Evolutionary conservation across 2,329 filamentous ascomycete species (phyloP), one percentile per base, ranked within the genome.

Genomic region (Fusarium graminum): DNA sequence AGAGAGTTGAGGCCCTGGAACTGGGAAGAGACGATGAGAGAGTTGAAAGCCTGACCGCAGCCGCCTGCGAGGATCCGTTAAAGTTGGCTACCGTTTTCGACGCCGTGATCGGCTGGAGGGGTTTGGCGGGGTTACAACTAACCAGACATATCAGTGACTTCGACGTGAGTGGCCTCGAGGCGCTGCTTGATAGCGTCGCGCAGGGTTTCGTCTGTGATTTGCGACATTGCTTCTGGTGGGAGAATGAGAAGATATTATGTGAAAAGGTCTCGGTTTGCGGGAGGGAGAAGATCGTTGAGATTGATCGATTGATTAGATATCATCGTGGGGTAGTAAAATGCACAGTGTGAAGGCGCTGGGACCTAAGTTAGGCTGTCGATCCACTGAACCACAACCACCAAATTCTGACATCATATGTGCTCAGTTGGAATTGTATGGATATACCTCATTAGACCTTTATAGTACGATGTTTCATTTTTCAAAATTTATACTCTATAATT

Each of bases 71-170:
- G 19, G 29, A 39, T 39, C 40, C 29, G n/a, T 7, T 10, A 41
- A 17, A 26, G 49, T 69, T 56, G 69, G 65, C 57, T 5, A 22
- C 14, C 7, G 30, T 19, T 8, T 17, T 11, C 25, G 22, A 16
- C 32, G 51, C 60, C 51, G 51, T 56, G 56, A 62, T 65, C 47
- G 54, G 51, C 28, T 57, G 61, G 65, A 61, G 62, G 65, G 59
- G 61, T 43, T 42, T 46, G 55, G 53, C 36, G 44, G 50, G 49
- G 45, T 63, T 50, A 47, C 32, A 41, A 22, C 82, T 59, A 86
- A 97, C 94, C 94, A 67, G 93, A 97, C 83, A 97, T 88, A 80
- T 98, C 94, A 67, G 92, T 91, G 71, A 97, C 93, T 73, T 95
- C 90, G 66, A 97, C 93, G 80, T 96, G 87, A 28, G 85, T 84